phyloP scores from a whole-genome alignment of 495 filamentous ascomycete genomes.

The Astrocystis sublimbata region DNA sequence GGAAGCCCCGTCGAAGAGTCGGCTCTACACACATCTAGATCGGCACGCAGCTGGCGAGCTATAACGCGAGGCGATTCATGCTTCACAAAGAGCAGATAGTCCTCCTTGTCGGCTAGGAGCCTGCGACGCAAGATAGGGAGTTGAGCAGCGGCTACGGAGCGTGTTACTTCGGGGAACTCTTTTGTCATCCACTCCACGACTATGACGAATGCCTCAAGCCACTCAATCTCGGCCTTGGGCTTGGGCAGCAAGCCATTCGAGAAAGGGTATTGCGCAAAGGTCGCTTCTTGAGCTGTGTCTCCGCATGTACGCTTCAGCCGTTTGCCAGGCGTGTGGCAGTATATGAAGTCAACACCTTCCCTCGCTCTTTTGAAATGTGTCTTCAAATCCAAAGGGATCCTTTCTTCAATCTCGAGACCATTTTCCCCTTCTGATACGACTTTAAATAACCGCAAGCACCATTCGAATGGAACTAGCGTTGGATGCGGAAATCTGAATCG shows the following conservation, averaged over 20 bases:
- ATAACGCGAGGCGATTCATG: constrained; percentile 1
- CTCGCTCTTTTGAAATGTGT: neutral
- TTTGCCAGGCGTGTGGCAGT: constrained; percentile 2
- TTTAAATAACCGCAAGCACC: constrained; percentile 13
- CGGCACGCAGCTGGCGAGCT: constrained; percentile 3
- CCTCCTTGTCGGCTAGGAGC: neutral
- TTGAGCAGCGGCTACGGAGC: neutral
- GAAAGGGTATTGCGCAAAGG: constrained; percentile 7
- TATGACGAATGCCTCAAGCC: constrained; percentile 12
- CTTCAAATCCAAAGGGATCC: neutral
- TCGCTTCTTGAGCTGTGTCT: neutral
- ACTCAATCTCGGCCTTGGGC: constrained; percentile 8
- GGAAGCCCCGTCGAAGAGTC: neutral
- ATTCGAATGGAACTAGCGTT: constrained; percentile 10
- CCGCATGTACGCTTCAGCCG: neutral
- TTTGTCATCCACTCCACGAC: constrained; percentile 8
- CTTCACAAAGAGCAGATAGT: constrained; percentile 7
- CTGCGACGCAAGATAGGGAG: constrained; percentile 6
- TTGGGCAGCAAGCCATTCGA: constrained; percentile 6
- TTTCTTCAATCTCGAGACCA: neutral
- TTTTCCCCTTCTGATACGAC: neutral
- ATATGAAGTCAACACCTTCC: constrained; percentile 5
- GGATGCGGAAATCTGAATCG: constrained; percentile 14
- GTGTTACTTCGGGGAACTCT: constrained; percentile 12
- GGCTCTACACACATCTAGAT: neutral